These are phyloP conservation scores for Syzygium grande DNA, from an alignment of 345 rosid genomes.

Conservation along the genomic window DNA sequence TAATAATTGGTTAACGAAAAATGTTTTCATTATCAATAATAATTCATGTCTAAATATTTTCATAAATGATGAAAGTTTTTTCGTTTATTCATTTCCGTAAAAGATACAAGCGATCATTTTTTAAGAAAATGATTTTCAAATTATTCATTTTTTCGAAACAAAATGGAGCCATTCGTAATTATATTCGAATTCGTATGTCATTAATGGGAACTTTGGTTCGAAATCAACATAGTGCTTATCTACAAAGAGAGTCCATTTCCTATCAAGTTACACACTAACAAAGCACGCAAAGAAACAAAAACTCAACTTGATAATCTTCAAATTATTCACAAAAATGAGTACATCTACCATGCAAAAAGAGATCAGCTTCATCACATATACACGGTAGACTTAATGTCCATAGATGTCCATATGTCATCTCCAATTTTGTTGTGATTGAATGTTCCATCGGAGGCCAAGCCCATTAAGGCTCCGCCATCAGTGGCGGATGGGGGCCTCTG, in stretches of 20 bases:
- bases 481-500: not conserved
- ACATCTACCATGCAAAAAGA: not conserved
- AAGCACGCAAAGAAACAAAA: not conserved
- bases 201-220: not conserved
- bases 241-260: not conserved
- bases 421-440: too few species aligned
- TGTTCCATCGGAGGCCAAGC: not conserved
- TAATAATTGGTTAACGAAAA: not conserved
- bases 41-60: not conserved
- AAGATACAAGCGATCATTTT: too few species aligned
- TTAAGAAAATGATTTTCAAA: not conserved
- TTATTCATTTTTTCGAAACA: not conserved
- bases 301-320: not conserved
- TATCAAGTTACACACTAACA: not conserved
- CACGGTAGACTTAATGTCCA: not conserved
- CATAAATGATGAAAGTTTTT: not conserved
- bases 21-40: fast-evolving
- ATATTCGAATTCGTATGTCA: not conserved
- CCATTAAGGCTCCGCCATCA: not conserved
- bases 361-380: not conserved
- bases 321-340: not conserved
- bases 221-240: not conserved
- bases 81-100: not conserved
- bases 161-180: not conserved
- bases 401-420: not conserved